Evolutionary conservation across 768 basidiomycete species (phyloP).

Genomic region (Kwoniella dejecticola): DNA sequence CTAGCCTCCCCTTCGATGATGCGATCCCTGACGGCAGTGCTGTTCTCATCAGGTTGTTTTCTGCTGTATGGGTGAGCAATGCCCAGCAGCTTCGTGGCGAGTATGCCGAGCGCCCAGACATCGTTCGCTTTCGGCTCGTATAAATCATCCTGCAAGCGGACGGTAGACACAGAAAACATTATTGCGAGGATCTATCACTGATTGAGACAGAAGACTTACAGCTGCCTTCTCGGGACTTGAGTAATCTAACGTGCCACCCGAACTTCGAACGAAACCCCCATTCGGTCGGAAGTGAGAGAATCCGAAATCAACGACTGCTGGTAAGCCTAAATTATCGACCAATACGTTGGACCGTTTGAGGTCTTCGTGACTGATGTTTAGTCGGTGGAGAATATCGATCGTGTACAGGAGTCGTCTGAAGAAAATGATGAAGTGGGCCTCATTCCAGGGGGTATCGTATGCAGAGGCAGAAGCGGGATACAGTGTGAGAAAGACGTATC

Average conservation of each 20-base stretch:
- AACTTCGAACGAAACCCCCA: conserved; percentile 32
- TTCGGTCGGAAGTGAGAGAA: conserved; percentile 48
- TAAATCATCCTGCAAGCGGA: conserved; percentile 19
- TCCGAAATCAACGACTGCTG: conserved; percentile 50
- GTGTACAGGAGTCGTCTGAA: conserved; percentile 42
- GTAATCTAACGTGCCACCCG: conserved; percentile 53
- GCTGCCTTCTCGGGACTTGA: conserved; percentile 51
- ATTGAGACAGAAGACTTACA: conserved; percentile 18
- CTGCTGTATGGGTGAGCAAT: conserved; percentile 40
- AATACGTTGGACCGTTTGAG: conserved; percentile 59
- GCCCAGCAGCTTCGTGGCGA: conserved; percentile 43
- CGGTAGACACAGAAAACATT: neutral
- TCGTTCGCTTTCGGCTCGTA: conserved; percentile 47
- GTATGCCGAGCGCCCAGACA: conserved; percentile 52
- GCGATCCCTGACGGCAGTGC: conserved; percentile 31
- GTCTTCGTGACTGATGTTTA: conserved; percentile 61
- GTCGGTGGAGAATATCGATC: conserved; percentile 41
- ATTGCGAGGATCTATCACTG: too few relatives aligned
- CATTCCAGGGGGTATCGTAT: conserved; percentile 16
- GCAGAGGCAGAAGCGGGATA: conserved; percentile 33
- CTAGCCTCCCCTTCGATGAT: conserved; percentile 27
- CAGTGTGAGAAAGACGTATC: conserved; percentile 49
- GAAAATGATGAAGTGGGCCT: conserved; percentile 35
- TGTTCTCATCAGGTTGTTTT: conserved; percentile 25
- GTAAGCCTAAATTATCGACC: conserved; percentile 47